These are phyloP conservation scores for Eimeria maxima DNA, from an alignment of 169 alveolate species.

Conservation along the genomic window DNA sequence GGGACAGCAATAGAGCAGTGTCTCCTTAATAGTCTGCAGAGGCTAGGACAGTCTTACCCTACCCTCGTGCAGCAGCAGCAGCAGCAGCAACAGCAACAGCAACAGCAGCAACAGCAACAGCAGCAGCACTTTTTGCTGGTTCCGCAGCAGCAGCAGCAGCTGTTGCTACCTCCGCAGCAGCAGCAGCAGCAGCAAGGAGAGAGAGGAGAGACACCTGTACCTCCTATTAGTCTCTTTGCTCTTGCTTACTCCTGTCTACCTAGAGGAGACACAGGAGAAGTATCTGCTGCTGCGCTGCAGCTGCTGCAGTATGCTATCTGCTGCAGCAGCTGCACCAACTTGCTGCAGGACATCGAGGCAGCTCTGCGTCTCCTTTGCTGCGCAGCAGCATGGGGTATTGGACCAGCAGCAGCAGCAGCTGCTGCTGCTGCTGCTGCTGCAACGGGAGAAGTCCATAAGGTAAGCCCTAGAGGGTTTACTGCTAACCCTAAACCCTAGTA, in stretches of 20 bases:
- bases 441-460: too few relatives aligned
- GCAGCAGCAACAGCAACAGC: slow-evolving; percentile 29
- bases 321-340: slow-evolving; percentile 65
- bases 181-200: too few relatives aligned
- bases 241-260: slow-evolving; percentile 48
- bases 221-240: slow-evolving; percentile 11
- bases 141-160: too few relatives aligned
- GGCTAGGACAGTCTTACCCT: neutral
- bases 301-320: slow-evolving; percentile 56
- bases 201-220: too few relatives aligned
- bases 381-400: slow-evolving; percentile 54
- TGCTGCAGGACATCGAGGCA: slow-evolving; percentile 38
- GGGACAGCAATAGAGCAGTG: neutral
- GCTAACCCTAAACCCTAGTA: too few relatives aligned
- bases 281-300: neutral
- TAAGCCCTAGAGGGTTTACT: too few relatives aligned
- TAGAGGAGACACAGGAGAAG: neutral
- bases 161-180: too few relatives aligned
- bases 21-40: neutral
- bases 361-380: slow-evolving; percentile 52
- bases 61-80: neutral
- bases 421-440: slow-evolving; percentile 49
- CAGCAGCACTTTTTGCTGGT: too few relatives aligned
- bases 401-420: slow-evolving; percentile 56
- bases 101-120: slow-evolving; percentile 18